Conservation (phyloP, 371 early-diverging fungal genomes). For the Polyrhizophydium stewartii region DNA sequence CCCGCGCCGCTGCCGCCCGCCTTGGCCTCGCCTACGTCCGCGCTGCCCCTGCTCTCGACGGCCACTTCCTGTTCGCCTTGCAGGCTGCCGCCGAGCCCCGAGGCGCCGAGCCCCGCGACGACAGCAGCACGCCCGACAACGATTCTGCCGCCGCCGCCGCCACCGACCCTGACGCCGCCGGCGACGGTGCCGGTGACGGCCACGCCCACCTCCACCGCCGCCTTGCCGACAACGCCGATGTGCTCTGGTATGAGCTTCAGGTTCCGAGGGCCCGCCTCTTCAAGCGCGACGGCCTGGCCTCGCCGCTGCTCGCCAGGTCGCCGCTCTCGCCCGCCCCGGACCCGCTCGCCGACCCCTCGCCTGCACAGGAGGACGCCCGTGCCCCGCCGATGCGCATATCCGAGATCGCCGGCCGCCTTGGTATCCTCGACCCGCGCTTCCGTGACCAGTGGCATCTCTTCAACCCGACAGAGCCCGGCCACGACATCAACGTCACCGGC, state of each 20-base stretch:
- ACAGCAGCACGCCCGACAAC: background rate
- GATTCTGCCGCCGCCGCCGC: background rate
- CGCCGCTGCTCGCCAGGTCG: background rate
- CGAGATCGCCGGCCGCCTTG: constrained; percentile 16
- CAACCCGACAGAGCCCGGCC: constrained; percentile 60
- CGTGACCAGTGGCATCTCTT: constrained; percentile 78
- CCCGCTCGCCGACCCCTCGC: too few relatives aligned
- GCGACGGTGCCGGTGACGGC: constrained; percentile 5
- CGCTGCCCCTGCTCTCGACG: constrained; percentile 60
- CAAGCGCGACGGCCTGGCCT: constrained; percentile 7
- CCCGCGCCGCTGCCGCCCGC: constrained; percentile 10
- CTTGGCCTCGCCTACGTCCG: constrained; percentile 53
- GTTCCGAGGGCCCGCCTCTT: constrained; percentile 30
- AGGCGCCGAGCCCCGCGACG: constrained; percentile 5
- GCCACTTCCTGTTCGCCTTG: constrained; percentile 64
- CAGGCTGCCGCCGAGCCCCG: too few relatives aligned
- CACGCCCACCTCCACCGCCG: background rate
- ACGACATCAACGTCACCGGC: constrained; percentile 86
- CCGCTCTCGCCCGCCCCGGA: constrained; percentile 2
- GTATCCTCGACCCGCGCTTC: constrained; percentile 76
- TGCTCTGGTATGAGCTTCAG: constrained; percentile 31
- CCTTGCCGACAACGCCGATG: constrained; percentile 10
- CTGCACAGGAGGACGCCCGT: background rate
- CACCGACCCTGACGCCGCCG: background rate
- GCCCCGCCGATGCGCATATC: constrained; percentile 8